Evolutionary conservation across 441 rosid species (phyloP).

Genomic region (Erodium moschatum): DNA sequence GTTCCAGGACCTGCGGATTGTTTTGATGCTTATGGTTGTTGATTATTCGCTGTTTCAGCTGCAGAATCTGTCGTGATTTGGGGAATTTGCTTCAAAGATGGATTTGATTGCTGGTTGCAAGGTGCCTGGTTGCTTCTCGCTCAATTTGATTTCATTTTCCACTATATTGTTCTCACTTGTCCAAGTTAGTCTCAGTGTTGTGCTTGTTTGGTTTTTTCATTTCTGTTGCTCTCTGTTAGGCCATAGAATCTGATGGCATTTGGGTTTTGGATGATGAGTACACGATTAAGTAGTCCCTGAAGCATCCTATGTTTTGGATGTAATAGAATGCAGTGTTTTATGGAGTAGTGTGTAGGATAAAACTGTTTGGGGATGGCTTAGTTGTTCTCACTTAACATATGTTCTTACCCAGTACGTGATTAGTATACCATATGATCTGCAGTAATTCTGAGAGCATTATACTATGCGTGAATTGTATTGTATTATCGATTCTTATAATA

Average conservation of each 20-base stretch:
- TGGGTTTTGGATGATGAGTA: neutral
- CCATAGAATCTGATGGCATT: too few relatives aligned
- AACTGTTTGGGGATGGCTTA: neutral
- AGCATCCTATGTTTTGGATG: neutral
- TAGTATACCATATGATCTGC: neutral
- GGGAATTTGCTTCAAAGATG: conserved; percentile 35
- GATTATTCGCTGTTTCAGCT: conserved; percentile 25
- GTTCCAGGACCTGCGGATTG: conserved; percentile 24
- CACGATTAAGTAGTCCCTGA: neutral
- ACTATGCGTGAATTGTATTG: neutral
- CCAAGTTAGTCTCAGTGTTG: neutral
- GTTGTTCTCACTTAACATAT: neutral
- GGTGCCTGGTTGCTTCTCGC: conserved; percentile 31
- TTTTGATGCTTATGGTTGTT: conserved; percentile 23
- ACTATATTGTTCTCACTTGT: neutral
- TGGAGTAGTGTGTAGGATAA: neutral
- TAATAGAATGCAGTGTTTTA: neutral
- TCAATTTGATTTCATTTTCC: conserved; percentile 16
- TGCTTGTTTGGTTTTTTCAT: neutral
- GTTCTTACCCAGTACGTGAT: neutral
- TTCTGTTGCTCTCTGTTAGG: neutral
- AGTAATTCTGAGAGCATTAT: neutral
- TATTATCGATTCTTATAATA: neutral
- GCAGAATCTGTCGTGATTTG: conserved; percentile 24
- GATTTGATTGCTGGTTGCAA: conserved; percentile 72